Conservation (phyloP, 75 land plant genomes). For the Selaginella tamariscina region DNA sequence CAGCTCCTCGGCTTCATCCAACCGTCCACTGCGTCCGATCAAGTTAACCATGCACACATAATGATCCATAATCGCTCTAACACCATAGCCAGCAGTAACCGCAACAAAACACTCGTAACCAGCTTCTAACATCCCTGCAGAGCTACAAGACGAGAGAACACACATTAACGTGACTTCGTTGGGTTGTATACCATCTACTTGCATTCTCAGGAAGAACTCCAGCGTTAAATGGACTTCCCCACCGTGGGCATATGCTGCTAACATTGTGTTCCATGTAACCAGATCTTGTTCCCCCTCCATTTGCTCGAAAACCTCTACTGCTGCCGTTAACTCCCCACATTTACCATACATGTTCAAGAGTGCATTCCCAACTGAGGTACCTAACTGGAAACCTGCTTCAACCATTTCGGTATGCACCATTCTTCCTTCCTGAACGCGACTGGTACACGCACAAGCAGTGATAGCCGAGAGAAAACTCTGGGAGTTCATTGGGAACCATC, state of each 20-base stretch:
- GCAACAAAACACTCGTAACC: slow-evolving; percentile 28
- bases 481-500: too few relatives aligned
- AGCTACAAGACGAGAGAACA: slow-evolving; percentile 26
- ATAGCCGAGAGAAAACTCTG: too few relatives aligned
- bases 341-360: slow-evolving; percentile 50
- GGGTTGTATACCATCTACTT: slow-evolving; percentile 15
- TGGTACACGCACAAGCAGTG: too few relatives aligned
- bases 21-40: slow-evolving; percentile 28
- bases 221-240: slow-evolving; percentile 22
- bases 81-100: slow-evolving; percentile 21
- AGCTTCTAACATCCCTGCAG: slow-evolving; percentile 38
- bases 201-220: slow-evolving; percentile 16
- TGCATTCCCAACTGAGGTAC: slow-evolving; percentile 31
- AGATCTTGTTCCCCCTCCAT: slow-evolving; percentile 22
- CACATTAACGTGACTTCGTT: slow-evolving; percentile 26
- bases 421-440: too few relatives aligned
- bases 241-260: slow-evolving; percentile 29
- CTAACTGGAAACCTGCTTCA: too few relatives aligned
- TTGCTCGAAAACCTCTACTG: slow-evolving; percentile 19
- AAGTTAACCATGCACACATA: slow-evolving; percentile 39
- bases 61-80: slow-evolving; percentile 29
- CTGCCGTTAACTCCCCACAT: slow-evolving; percentile 34
- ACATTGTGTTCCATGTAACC: slow-evolving; percentile 34
- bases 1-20: slow-evolving; percentile 27
- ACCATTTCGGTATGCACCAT: too few relatives aligned